Evolutionary conservation across 192 early-diverging fungal genomes (phyloP).

Genomic region (Helicostylum pulchrum): DNA sequence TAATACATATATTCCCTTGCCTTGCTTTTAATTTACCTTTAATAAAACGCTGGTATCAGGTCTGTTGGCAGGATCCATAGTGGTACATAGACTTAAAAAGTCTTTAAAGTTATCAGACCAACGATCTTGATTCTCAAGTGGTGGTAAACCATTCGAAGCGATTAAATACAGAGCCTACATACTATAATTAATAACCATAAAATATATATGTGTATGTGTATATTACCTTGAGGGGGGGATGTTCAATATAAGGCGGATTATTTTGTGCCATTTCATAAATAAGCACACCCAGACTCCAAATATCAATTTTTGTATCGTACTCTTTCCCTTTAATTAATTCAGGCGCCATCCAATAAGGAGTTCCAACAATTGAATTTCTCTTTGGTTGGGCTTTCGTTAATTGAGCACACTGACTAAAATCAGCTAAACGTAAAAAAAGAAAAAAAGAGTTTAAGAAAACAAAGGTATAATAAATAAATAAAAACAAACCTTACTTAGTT

Average conservation of each 20-base stretch:
- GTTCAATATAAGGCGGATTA: conserved; percentile 91
- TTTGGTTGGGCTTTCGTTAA: conserved; percentile 76
- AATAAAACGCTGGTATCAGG: conserved; percentile 68
- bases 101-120: conserved; percentile 67
- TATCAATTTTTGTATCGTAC: conserved; percentile 90
- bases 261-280: conserved; percentile 95
- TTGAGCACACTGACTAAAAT: conserved; percentile 95
- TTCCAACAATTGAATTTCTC: conserved; percentile 83
- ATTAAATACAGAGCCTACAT: conserved; percentile 75
- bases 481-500: conserved; percentile 51
- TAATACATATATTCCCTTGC: background rate
- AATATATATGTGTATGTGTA: background rate
- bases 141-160: conserved; percentile 83
- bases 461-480: background rate
- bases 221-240: conserved; percentile 60
- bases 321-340: conserved; percentile 90
- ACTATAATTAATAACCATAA: background rate
- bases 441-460: background rate
- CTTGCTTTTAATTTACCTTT: conserved; percentile 30
- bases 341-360: conserved; percentile 98
- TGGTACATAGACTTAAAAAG: conserved; percentile 68
- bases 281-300: conserved; percentile 94
- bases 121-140: conserved; percentile 71
- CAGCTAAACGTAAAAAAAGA: conserved; percentile 47
- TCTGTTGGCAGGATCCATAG: conserved; percentile 69